These are phyloP conservation scores for Quercus parvula DNA, from an alignment of 306 rosid species.

Conservation along the genomic window DNA sequence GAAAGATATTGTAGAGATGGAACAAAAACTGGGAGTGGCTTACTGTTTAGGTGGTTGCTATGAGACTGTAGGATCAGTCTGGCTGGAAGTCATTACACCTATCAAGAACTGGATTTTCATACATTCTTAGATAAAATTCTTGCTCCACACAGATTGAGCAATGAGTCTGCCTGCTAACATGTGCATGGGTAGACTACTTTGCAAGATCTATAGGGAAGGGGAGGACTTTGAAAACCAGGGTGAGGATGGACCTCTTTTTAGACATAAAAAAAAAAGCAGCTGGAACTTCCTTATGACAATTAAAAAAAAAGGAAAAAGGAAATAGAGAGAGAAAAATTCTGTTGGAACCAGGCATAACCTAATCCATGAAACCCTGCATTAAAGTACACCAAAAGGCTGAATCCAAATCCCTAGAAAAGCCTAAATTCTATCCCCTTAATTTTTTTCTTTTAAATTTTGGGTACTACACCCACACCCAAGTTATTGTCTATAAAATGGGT, in stretches of 20 bases:
- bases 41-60: neutral
- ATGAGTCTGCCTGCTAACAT: neutral
- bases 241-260: neutral
- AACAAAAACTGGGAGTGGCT: neutral
- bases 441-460: neutral
- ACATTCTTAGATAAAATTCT: neutral
- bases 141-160: neutral
- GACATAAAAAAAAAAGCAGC: neutral
- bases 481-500: neutral
- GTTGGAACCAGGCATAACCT: neutral
- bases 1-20: neutral
- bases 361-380: neutral
- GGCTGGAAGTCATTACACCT: neutral
- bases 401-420: neutral
- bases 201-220: neutral
- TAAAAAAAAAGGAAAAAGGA: neutral
- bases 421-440: neutral
- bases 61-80: neutral
- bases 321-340: neutral
- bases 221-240: neutral
- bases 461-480: neutral
- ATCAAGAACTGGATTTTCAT: neutral
- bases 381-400: neutral
- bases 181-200: neutral
- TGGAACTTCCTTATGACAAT: neutral